These are phyloP conservation scores for Ogataea methanolica DNA, from an alignment of 805 yeast species.

Conservation along the genomic window DNA sequence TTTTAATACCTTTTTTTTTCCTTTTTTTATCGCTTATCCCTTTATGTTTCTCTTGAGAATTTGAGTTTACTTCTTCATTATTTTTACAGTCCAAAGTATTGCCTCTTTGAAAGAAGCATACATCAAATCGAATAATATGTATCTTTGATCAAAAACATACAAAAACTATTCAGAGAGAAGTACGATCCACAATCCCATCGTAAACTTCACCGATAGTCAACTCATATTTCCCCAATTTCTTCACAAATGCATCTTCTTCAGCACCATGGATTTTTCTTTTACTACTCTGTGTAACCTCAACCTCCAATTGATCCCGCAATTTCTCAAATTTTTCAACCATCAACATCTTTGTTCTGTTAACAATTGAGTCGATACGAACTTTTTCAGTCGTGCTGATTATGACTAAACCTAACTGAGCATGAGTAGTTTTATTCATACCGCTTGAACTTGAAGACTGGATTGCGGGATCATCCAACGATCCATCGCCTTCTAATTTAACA, in stretches of 20 bases:
- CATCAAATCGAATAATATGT: background rate
- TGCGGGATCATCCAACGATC: constrained; percentile 1
- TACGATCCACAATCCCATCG: constrained; percentile 32
- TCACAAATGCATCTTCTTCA: constrained; percentile 2
- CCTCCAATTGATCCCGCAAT: constrained; percentile 13
- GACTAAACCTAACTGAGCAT: background rate
- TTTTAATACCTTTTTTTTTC: background rate
- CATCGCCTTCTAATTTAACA: constrained; percentile 7
- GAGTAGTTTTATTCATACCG: no score
- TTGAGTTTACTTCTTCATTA: background rate
- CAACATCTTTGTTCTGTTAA: constrained; percentile 27
- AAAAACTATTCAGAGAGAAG: constrained; percentile 21
- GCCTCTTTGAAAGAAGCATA: background rate
- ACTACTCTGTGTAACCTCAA: constrained; percentile 3
- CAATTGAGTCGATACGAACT: constrained; percentile 29
- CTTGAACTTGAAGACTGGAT: background rate
- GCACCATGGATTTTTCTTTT: constrained; percentile 5
- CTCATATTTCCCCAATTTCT: constrained; percentile 17
- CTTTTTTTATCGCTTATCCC: background rate
- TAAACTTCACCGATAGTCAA: constrained; percentile 30
- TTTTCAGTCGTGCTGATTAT: constrained; percentile 30
- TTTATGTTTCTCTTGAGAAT: background rate
- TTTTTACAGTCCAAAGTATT: background rate
- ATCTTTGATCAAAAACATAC: no score
- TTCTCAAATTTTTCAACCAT: constrained; percentile 27